phyloP scores from a whole-genome alignment of 2,329 filamentous ascomycete species.

The Aureobasidium leucospermi region DNA sequence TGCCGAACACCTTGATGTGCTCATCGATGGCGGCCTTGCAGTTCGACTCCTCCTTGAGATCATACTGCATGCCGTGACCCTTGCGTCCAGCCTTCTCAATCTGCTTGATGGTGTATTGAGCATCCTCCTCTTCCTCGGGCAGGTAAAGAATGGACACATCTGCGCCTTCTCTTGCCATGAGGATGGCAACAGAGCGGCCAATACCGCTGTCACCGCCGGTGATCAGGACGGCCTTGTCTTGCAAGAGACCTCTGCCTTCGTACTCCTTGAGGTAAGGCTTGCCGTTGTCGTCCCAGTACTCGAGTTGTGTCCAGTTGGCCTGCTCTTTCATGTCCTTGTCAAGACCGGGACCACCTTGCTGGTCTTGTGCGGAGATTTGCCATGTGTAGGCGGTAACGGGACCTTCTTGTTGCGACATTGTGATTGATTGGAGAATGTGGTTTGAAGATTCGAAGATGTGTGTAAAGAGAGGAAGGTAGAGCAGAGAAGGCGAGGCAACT shows the following conservation, averaged over 20 bases:
- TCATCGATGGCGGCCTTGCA: constrained; percentile 47
- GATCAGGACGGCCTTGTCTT: constrained; percentile 26
- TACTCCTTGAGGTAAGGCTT: constrained; percentile 28
- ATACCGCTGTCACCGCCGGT: constrained; percentile 32
- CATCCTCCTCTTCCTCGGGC: constrained; percentile 50
- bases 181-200: constrained; percentile 46
- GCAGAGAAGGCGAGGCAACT: too few relatives aligned
- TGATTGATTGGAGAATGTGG: not conserved
- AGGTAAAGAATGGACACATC: constrained; percentile 51
- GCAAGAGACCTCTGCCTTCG: constrained; percentile 25
- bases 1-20: constrained; percentile 43
- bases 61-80: constrained; percentile 42
- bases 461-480: too few relatives aligned
- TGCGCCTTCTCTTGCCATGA: constrained; percentile 53
- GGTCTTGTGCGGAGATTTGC: constrained; percentile 24
- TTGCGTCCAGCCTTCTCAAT: constrained; percentile 45
- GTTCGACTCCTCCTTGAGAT: constrained; percentile 44
- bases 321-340: constrained; percentile 25
- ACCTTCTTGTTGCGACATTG: constrained; percentile 14
- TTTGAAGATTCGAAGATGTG: not conserved
- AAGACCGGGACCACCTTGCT: constrained; percentile 26
- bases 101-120: constrained; percentile 45
- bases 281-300: constrained; percentile 25
- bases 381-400: constrained; percentile 21
- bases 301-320: constrained; percentile 28